Evolutionary conservation across 2,329 filamentous ascomycete species (phyloP).

Genomic region (Fusarium proliferatum): DNA sequence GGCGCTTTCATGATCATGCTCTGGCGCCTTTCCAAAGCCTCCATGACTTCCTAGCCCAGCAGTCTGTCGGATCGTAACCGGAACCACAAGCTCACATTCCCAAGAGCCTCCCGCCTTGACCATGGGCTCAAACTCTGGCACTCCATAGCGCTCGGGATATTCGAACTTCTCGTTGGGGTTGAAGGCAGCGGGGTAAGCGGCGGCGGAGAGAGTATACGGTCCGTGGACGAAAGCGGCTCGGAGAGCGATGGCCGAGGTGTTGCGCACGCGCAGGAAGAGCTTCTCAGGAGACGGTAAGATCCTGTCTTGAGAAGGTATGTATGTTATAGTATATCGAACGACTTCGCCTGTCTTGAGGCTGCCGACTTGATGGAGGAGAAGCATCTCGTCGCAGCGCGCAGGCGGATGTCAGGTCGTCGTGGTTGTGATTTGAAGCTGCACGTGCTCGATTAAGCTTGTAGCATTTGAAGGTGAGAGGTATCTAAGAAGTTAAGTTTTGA

Average conservation of each 20-base stretch:
- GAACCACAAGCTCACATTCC: constrained; percentile 82
- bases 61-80: constrained; percentile 77
- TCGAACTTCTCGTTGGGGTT: constrained; percentile 83
- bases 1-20: constrained; percentile 66
- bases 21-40: constrained; percentile 58
- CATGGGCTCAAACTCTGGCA: constrained; percentile 94
- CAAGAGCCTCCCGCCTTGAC: constrained; percentile 93
- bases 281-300: constrained; percentile 86
- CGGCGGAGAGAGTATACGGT: constrained; percentile 89
- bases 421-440: neutral
- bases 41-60: constrained; percentile 62
- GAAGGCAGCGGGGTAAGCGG: constrained; percentile 86
- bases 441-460: constrained; percentile 17
- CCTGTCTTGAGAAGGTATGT: constrained; percentile 87
- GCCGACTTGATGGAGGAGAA: constrained; percentile 90
- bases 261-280: constrained; percentile 89
- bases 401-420: constrained; percentile 16
- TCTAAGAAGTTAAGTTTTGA: constrained; percentile 35
- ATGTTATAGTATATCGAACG: constrained; percentile 90
- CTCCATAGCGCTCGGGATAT: constrained; percentile 75
- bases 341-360: constrained; percentile 95
- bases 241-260: constrained; percentile 88
- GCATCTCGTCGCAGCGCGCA: constrained; percentile 65
- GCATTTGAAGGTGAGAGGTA: neutral
- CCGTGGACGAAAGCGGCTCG: constrained; percentile 97